Evolutionary conservation across 192 early-diverging fungal species (phyloP).

Genomic region (Pilaira anomala): DNA sequence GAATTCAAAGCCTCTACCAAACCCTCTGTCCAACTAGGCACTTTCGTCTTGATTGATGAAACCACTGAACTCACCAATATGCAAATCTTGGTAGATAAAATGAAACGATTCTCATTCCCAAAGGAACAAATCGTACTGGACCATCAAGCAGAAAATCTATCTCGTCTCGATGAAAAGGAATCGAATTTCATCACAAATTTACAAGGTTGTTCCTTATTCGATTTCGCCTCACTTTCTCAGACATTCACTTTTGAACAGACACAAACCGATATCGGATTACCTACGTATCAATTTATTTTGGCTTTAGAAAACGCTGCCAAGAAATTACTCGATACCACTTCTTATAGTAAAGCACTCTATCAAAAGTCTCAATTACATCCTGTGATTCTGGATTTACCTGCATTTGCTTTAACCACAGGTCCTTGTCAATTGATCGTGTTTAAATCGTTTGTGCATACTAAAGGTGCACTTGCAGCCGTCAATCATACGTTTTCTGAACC

Average conservation of each 20-base stretch:
- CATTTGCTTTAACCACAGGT: conserved; percentile 23
- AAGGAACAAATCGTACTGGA: conserved; percentile 17
- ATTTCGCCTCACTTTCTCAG: conserved; percentile 1
- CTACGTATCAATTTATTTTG: conserved; percentile 3
- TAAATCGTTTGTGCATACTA: conserved; percentile 19
- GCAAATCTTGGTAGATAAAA: conserved; percentile 27
- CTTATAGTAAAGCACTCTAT: conserved; percentile 12
- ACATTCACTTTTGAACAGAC: background rate
- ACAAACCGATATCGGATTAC: background rate
- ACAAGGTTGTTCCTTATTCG: conserved; percentile 6
- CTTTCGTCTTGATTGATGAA: conserved; percentile 23
- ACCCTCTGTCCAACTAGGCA: conserved; percentile 17
- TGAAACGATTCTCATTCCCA: conserved; percentile 25
- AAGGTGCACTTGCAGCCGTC: conserved; percentile 22
- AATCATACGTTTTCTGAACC: conserved; percentile 19
- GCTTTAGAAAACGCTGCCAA: conserved; percentile 14
- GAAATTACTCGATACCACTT: conserved; percentile 16
- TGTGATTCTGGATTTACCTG: conserved; percentile 25
- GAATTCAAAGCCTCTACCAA: conserved; percentile 7
- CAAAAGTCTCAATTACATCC: conserved; percentile 20
- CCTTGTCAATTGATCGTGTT: conserved; percentile 34
- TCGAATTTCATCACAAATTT: conserved; percentile 1
- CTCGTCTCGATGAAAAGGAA: conserved; percentile 9
- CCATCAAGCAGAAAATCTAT: conserved; percentile 3
- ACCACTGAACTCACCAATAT: conserved; percentile 1